Percentiles rank a stretch among this genome's conserved stretches.
phyloP scores from a whole-genome alignment of 2,329 filamentous ascomycete species.

The Dothistroma septosporum region DNA sequence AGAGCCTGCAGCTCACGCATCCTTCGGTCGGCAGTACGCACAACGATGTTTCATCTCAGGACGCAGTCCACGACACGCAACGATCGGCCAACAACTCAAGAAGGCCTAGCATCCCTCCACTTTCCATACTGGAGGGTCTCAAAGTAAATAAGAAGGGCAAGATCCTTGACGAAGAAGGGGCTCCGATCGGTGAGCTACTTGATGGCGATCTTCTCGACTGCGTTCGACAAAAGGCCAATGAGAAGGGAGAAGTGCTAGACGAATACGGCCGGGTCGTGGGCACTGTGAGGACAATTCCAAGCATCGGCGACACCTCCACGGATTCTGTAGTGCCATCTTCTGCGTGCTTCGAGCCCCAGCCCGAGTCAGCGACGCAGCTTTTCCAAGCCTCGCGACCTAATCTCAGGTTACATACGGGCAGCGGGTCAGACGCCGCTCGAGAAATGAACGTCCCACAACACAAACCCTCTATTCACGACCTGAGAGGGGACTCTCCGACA shows the following conservation, averaged over 20 bases:
- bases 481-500: background rate
- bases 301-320: background rate
- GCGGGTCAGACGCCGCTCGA: background rate
- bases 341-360: too few species aligned
- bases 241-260: slow-evolving; percentile 46
- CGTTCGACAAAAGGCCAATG: slow-evolving; percentile 46
- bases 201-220: slow-evolving; percentile 44
- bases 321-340: background rate
- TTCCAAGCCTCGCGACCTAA: background rate
- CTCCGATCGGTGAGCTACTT: slow-evolving; percentile 46
- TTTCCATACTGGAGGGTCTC: slow-evolving; percentile 46
- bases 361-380: background rate
- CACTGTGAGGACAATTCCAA: slow-evolving; percentile 23
- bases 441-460: background rate
- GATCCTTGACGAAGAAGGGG: slow-evolving; percentile 47
- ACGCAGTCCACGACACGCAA: background rate
- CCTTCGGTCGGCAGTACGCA: background rate
- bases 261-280: slow-evolving; percentile 46
- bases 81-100: background rate
- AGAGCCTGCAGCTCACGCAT: background rate
- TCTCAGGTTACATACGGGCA: background rate
- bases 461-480: background rate
- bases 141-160: slow-evolving; percentile 55
- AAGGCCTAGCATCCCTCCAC: slow-evolving; percentile 31
- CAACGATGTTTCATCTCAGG: background rate